Evolutionary conservation across 2,329 filamentous ascomycete genomes (phyloP), one percentile per base, ranked within the genome.

Genomic region (Aspergillus tubingensis): DNA sequence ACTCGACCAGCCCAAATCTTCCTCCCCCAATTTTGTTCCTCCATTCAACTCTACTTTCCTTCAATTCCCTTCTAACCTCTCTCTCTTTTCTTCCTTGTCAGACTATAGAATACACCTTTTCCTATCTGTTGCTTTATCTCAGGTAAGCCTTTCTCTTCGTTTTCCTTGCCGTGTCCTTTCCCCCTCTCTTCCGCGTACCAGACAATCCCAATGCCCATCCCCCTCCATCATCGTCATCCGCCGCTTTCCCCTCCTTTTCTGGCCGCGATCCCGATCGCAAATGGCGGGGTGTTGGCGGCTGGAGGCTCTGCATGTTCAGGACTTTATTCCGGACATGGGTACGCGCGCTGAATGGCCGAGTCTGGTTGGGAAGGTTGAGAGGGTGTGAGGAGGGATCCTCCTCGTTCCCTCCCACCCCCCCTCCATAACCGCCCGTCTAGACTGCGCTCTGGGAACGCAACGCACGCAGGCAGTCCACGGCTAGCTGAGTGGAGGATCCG

Each of bases 141-240:
- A 72, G 67, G 71, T 73, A 63, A 72, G 71, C 68, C 38, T 36
- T 43, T 44, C 19, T 41, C 38, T 32, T 38, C 30, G 13, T 30
- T 59, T 57, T 58, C 62, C 62, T 57, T 64, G 62, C 61, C 54
- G 48, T 61, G 62, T 36, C 52, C 49, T 63, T 57, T 59, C 51
- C 57, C 59, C 48, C 53, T 54, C 59, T 43, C 60, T 56, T 56
- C 59, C 49, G 44, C 59, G 54, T 59, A 50, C 62, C 61, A 58
- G 53, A 54, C 50, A 52, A 49, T 58, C 54, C 49, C 64, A 43
- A 54, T 53, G 49, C 41, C 47, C 51, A 61, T 53, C 53, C 58
- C 47, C n/a, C 44, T 36, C 52, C 50, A 51, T 54, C 60, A 54
- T 43, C 25, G 27, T 39, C 23, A 23, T 27, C 56, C 55, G 58